Evolutionary conservation across 1,284 basidiomycete species (phyloP), one percentile per base, ranked within the genome.

Genomic region (Microbotryum saponariae): DNA sequence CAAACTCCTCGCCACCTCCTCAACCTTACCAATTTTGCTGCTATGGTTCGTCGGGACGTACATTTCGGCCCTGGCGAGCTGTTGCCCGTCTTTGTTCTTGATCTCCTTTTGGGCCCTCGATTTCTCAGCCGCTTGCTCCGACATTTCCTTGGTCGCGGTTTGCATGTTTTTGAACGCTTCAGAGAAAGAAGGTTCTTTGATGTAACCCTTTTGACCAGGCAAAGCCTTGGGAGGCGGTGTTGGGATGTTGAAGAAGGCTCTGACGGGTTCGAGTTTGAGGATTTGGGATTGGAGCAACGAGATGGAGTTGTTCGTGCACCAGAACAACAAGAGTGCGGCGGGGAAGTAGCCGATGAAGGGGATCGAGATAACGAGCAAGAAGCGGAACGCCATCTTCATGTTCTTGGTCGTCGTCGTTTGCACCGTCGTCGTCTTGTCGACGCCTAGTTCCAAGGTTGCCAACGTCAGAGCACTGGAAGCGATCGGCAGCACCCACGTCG

Each of bases 401-500:
- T 89, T 87, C 25, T 80, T 82, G 73, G 83, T 82, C 37, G 78
- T 56, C 46, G 62, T 44, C 74, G 10, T 80, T 80, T 61, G 81
- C 75, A 64, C 82, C 76, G 69, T 79, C 74, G 66, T 80, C 74
- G 66, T 82, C 82, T 85, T 76, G 74, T 88, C 86, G 65, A 81
- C 79, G 63, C 82, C 80, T 68, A 88, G 87, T 73, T 79, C 76
- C 44, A 92, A 81, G 63, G 92, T 88, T 14, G 82, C 61, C 61
- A 92, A 85, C 61, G 91, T 87, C 16, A 80, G 78, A 46, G 78
- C 78, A 61, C 84, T 81, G 66, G 80, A 83, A 31, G 81, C 76
- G 37, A 87, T 73, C 0, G 94, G 93, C 47, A 97, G 77, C 23
- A 88, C 78, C 70, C 82, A 89, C 60, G 82, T 85, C 6, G 93